Percentiles rank a stretch among this genome's conserved stretches.
These are phyloP conservation scores for Podila clonocystis DNA, from an alignment of 192 early-diverging fungal genomes.

Conservation along the genomic window DNA sequence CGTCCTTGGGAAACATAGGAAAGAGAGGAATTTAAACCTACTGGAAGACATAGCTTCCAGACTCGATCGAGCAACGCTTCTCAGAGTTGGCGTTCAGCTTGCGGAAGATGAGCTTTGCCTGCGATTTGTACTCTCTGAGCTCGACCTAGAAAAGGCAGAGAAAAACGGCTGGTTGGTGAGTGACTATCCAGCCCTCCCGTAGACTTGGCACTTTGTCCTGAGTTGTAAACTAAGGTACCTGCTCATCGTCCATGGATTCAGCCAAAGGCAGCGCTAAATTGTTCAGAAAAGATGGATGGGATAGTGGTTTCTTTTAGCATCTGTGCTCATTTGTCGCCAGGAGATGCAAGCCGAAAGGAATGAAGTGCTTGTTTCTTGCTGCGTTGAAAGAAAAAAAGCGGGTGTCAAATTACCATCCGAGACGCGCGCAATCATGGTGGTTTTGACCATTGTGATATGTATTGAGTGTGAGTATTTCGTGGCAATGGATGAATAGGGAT, in stretches of 20 bases:
- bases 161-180: not conserved
- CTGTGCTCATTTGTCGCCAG: too few relatives aligned
- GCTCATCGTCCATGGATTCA: slow-evolving; percentile 95
- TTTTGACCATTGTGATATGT: slow-evolving; percentile 81
- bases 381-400: too few relatives aligned
- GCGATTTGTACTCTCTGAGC: slow-evolving; percentile 91
- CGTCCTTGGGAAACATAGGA: too few relatives aligned
- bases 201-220: not conserved
- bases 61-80: slow-evolving; percentile 94
- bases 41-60: slow-evolving; percentile 90
- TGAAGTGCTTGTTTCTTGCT: too few relatives aligned
- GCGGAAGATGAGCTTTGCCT: slow-evolving; percentile 95
- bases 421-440: slow-evolving; percentile 93
- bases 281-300: not conserved
- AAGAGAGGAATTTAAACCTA: slow-evolving; percentile 46
- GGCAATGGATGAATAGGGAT: not conserved
- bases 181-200: not conserved
- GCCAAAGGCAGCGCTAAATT: slow-evolving; percentile 83
- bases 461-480: not conserved
- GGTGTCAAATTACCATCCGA: slow-evolving; percentile 70
- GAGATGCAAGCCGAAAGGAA: too few relatives aligned
- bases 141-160: slow-evolving; percentile 59
- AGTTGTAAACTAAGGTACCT: slow-evolving; percentile 57
- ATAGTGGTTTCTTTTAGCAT: not conserved
- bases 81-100: slow-evolving; percentile 87